phyloP scores from a whole-genome alignment of 1,284 basidiomycete species.

The Lignosus rhinocerotis region DNA sequence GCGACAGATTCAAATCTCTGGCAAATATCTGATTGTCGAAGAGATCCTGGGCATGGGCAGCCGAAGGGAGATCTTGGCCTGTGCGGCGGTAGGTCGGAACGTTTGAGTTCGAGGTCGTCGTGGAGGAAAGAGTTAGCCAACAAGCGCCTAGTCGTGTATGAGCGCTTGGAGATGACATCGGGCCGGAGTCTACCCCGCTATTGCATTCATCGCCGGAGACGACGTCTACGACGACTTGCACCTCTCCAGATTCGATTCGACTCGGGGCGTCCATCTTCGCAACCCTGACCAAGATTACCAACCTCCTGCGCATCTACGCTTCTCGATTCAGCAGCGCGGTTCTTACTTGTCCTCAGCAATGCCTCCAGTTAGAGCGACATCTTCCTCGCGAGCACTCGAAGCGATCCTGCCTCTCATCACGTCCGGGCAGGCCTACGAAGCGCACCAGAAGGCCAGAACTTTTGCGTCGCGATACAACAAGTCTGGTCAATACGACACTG shows the following conservation, averaged over 20 bases:
- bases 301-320: neutral
- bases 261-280: neutral
- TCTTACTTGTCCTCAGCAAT: constrained; percentile 13
- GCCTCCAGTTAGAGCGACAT: constrained; percentile 33
- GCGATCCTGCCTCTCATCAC: constrained; percentile 77
- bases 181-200: neutral
- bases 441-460: constrained; percentile 93
- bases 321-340: neutral
- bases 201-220: neutral
- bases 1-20: no score
- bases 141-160: neutral
- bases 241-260: neutral
- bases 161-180: neutral
- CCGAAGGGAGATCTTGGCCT: neutral
- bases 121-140: neutral
- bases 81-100: neutral
- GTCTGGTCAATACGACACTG: constrained; percentile 76
- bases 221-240: constrained; percentile 2
- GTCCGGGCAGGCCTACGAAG: constrained; percentile 78
- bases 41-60: neutral
- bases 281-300: neutral
- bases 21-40: neutral
- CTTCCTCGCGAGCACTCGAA: constrained; percentile 65
- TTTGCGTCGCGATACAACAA: constrained; percentile 86
- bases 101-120: neutral